Base-by-base conservation (phyloP, 1,284 basidiomycete genomes). In the Ustilago hordei region DNA sequence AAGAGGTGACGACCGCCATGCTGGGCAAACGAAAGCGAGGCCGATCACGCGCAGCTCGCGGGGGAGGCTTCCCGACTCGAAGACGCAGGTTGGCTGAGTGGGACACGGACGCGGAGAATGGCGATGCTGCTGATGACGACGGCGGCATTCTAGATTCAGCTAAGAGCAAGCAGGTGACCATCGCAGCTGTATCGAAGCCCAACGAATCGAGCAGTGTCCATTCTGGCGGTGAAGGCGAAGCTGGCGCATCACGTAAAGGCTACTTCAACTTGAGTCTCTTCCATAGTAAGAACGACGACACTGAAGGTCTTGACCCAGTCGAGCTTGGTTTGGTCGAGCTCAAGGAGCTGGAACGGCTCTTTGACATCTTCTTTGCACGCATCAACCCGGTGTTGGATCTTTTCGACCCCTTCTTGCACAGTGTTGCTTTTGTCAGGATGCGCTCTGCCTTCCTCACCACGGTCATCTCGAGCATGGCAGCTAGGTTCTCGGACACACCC, bases 321-420 rank as follows among this genome's bases (percentile, higher is more conserved):
- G 75, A 73, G 47, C 65, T 73, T 31, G 74, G 75, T 15, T 48
- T 80, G 34, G 67, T 80, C 50, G 73, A 80, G 55, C 59, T 78
- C 56, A 71, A 70, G 34, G 81, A 82, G 57, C 60, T 82, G 35
- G 77, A 79, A 47, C 53, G 75, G 35, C 73, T 82, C 8, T 82
- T 82, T 50, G 81, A 82, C 68, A 72, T 78, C 48, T 82, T 82
- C 63, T 80, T 81, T 53, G 75, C 75, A n/a, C 69, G 73, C 50
- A 80, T 82, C 73, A 82, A 82, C 31, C 81, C 81, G 19, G 72
- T 79, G 7, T 61, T 81, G 41, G 76, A 78, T 32, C 71, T 82
- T 47, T 77, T 82, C 43, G 81, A 82, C 41, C 81, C 81, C 4
- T 80, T 81, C 64, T 68, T 82, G 13, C 80, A 81, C 63, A 78